Evolutionary conservation across 148 eudicot genomes (phyloP), one percentile per base, ranked within the genome.

Genomic region (Amaranthus palmeri): DNA sequence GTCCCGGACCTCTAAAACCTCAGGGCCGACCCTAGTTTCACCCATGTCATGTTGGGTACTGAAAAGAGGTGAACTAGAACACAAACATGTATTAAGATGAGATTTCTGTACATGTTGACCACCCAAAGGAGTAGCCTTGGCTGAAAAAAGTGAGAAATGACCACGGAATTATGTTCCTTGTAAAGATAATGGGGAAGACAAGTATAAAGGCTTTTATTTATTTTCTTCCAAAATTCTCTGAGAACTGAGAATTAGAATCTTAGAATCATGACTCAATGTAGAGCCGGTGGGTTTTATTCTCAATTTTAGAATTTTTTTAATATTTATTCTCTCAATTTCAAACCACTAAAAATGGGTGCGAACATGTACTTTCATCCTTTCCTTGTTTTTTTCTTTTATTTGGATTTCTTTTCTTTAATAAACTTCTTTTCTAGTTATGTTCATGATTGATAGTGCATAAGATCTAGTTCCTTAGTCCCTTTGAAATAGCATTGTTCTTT

Each of bases 291-390:
- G 84, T 69, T 76, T 73, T 83, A 78, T 74, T 79, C 88, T 25
- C 53, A 80, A 80, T 80, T 76, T 78, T 84, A 81, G 88, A 83
- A 85, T 71, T 74, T 69, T 59, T 11, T 70, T 54, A 44, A 65
- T 64, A 79, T 76, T 74, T 84, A 72, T 83, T 90, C 88, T 79
- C 67, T 59, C 84, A 46, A 77, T 72, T 80, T 51, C 59, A 90
- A 77, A 83, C 92, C 90, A 90, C 90, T 71, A 75, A 90, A 86
- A 84, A 83, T 90, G 86, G 90, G 87, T 84, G 81, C 92, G 80
- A 71, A 77, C 85, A 69, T 84, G 75, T 75, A 58, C 78, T 77
- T 74, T 67, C 63, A 70, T 57, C 54, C 79, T 83, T 79, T 83
- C 70, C 58, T 40, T 67, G 65, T 54, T 65, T 69, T 61, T 69